These are phyloP conservation scores for Skeletonema costatum DNA, from an alignment of 108 stramenopile genomes.

Conservation along the genomic window DNA sequence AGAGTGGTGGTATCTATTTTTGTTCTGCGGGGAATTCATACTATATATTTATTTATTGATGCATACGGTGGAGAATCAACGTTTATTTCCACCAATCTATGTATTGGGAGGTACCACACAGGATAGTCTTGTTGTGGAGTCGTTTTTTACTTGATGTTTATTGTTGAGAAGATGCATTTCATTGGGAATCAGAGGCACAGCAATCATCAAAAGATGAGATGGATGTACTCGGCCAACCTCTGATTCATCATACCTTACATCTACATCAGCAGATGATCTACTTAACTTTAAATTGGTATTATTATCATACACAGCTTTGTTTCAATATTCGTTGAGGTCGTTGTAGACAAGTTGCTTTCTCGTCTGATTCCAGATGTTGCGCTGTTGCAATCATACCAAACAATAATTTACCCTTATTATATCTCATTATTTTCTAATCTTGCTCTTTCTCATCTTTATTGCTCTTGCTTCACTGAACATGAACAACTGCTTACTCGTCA, in stretches of 20 bases:
- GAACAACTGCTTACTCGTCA: background rate
- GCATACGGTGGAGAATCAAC: background rate
- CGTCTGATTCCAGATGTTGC: background rate
- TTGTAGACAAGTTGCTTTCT: too few relatives aligned
- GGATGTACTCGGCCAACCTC: background rate
- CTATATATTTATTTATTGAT: background rate
- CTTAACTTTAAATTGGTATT: conserved; percentile 4
- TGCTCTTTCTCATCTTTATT: background rate
- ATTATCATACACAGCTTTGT: background rate
- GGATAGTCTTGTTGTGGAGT: background rate
- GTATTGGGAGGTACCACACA: background rate
- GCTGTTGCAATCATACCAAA: too few relatives aligned
- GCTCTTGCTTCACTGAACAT: background rate
- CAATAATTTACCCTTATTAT: background rate
- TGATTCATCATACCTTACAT: background rate
- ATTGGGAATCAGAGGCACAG: background rate
- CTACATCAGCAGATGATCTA: background rate
- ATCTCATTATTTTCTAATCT: background rate
- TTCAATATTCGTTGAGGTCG: background rate
- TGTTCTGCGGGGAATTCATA: background rate
- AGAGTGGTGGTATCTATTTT: background rate
- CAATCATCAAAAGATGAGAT: background rate
- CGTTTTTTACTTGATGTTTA: background rate
- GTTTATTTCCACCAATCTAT: background rate
- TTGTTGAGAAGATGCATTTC: background rate